A percentile compares a stretch with the other conserved stretches of the same genome.
These are phyloP conservation scores for Ustanciosporium gigantosporum DNA, from an alignment of 1,284 basidiomycete species.

Conservation along the genomic window DNA sequence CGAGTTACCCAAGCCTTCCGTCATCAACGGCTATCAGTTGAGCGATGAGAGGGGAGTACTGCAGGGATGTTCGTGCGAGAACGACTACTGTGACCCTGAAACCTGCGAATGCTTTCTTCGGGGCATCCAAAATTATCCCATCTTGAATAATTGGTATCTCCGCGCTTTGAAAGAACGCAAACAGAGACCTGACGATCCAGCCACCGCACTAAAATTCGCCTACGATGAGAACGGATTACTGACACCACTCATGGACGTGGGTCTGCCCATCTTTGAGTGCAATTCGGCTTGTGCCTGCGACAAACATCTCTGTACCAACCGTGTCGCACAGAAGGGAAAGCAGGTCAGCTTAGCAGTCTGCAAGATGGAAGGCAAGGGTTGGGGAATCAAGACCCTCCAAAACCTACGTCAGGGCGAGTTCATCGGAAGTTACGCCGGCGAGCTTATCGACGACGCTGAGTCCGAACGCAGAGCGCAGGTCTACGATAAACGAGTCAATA, in stretches of 20 bases:
- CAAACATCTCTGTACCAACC: constrained; percentile 77
- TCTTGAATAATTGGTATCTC: constrained; percentile 3
- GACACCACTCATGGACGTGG: background rate
- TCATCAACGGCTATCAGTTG: constrained; percentile 15
- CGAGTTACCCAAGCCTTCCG: constrained; percentile 1
- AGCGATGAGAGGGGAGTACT: constrained; percentile 22
- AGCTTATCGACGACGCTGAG: constrained; percentile 73
- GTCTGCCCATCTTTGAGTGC: constrained; percentile 79
- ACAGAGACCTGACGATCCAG: background rate
- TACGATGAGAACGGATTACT: constrained; percentile 29
- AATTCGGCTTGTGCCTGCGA: constrained; percentile 76
- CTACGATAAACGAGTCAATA: constrained; percentile 72
- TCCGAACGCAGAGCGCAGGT: constrained; percentile 70
- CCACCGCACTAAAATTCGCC: constrained; percentile 11
- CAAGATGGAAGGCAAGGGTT: constrained; percentile 72
- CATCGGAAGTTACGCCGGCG: constrained; percentile 82
- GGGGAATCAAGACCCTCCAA: constrained; percentile 65
- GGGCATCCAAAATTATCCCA: constrained; percentile 16
- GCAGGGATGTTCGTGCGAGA: constrained; percentile 33
- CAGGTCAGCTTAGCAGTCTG: constrained; percentile 63
- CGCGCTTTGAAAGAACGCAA: constrained; percentile 3
- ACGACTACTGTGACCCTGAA: constrained; percentile 37
- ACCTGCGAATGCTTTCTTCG: constrained; percentile 37
- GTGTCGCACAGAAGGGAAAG: constrained; percentile 82
- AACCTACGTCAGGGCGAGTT: constrained; percentile 68